Base-by-base conservation (phyloP, 169 alveolate genomes). In the Eimeria acervulina region DNA sequence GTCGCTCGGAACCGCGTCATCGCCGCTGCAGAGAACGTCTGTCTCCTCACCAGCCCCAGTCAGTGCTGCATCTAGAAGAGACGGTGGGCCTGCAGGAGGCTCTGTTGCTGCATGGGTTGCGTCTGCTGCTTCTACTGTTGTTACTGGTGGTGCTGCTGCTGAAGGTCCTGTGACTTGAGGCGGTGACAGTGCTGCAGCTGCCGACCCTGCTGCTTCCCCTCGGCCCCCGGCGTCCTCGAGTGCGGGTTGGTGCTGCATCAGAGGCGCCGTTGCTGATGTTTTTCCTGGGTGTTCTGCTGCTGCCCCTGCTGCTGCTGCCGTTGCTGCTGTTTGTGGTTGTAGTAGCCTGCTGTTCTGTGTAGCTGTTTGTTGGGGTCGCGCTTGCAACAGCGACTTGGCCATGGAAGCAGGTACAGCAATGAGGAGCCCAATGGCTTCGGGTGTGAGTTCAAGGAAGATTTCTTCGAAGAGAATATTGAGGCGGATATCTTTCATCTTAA, bases 391-490 rank as follows among this genome's bases (percentile, higher is more conserved):
- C 31, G 95, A 90, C 91, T 96, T 85, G 47, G 98, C 95, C 51
- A 97, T 91, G 61, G 98, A 97, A 31, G 98, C 95, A 17, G 98
- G 98, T 21, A 98, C 98, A 36, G 97, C 97, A 89, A 97, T 84
- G 68, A 98, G 96, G 38, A 97, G 96, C 51, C 97, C 97, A 23
- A 98, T 96, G 59, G 98, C 98, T 81, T 97, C 96, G 13, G 99
- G 98, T 28, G 97, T 97, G 59, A 97, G 95, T 90, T 98, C 98
- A 78, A 97, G 96, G 94, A 97, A 98, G 59, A 98, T 96, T 52
- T 97, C 98, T 93, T 98, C 98, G 72, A 98, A 97, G 26, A 97
- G 81, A 33, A 97, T 95, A 6, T 44, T 59, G 6, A 93, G 44
- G 31, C 61, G 66, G 15, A 76, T 83, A 5, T 61, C 81, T 10